These are phyloP conservation scores for Oxyria digyna DNA, from an alignment of 148 eudicot genomes.

Conservation along the genomic window DNA sequence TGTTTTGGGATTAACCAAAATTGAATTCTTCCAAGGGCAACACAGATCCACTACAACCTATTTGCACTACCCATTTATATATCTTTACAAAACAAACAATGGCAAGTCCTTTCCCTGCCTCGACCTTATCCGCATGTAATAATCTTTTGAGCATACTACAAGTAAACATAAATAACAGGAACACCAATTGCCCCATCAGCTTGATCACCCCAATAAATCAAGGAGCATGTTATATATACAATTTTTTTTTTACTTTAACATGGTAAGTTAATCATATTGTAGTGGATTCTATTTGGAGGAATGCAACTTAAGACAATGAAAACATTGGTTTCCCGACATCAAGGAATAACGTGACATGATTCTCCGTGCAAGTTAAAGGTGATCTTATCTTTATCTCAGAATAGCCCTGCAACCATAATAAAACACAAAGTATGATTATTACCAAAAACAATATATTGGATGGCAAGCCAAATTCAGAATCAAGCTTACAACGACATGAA, in stretches of 20 bases:
- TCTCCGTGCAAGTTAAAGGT: slow-evolving; percentile 72
- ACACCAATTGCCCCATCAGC: neutral
- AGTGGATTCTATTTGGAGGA: neutral
- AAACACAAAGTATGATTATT: neutral
- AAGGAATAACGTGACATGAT: slow-evolving; percentile 55
- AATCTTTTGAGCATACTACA: slow-evolving; percentile 56
- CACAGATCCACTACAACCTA: too few relatives aligned
- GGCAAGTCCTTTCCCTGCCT: slow-evolving; percentile 55
- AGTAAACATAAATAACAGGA: slow-evolving; percentile 28
- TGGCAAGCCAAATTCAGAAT: neutral
- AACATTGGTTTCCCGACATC: slow-evolving; percentile 63
- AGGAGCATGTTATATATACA: neutral
- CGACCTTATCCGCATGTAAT: slow-evolving; percentile 68
- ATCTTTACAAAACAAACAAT: too few relatives aligned
- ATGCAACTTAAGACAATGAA: slow-evolving; percentile 57
- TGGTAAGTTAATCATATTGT: neutral
- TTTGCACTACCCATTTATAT: too few relatives aligned
- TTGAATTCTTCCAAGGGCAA: too few relatives aligned
- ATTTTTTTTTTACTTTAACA: too few relatives aligned
- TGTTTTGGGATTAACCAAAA: too few relatives aligned
- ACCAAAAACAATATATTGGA: neutral
- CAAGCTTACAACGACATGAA: slow-evolving; percentile 64
- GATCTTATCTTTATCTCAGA: slow-evolving; percentile 71
- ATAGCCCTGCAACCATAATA: slow-evolving; percentile 53
- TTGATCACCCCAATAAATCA: neutral